A percentile compares a stretch with the other conserved stretches of the same genome.
Conservation (phyloP, 371 early-diverging fungal genomes). For the Mucor mucedo region DNA sequence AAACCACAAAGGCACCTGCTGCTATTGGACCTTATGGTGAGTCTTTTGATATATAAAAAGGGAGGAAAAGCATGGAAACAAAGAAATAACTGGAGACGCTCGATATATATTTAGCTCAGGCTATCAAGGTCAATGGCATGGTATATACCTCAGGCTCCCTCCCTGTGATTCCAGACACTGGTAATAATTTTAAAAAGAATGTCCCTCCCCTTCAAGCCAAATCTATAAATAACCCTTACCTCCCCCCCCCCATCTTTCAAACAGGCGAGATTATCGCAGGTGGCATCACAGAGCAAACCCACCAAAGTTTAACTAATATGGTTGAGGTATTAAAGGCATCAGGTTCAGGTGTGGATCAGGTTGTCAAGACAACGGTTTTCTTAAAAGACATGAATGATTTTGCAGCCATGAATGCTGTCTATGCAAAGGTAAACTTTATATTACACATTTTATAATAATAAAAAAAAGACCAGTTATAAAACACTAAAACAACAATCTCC, state of each 20-base stretch:
- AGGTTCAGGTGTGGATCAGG: constrained; percentile 73
- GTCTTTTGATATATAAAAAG: constrained; percentile 6
- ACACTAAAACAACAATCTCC: not conserved
- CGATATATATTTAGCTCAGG: constrained; percentile 62
- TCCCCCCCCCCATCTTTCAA: no score
- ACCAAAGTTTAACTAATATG: constrained; percentile 80
- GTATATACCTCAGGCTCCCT: constrained; percentile 88
- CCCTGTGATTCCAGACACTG: constrained; percentile 67
- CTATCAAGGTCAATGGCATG: constrained; percentile 83
- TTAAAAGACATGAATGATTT: constrained; percentile 91
- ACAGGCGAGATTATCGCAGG: constrained; percentile 64
- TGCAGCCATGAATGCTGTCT: constrained; percentile 83
- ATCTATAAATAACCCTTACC: not conserved
- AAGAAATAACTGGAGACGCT: not conserved
- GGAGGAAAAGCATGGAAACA: not conserved
- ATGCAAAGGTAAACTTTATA: constrained; percentile 45
- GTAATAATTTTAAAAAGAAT: constrained; percentile 20
- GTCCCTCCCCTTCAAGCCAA: not conserved
- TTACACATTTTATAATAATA: not conserved
- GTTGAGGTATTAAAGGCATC: constrained; percentile 77
- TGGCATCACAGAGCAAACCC: constrained; percentile 75
- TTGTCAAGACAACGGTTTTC: constrained; percentile 93
- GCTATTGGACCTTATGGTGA: constrained; percentile 91
- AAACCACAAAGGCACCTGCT: constrained; percentile 68
- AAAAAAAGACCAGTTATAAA: not conserved